phyloP scores from a whole-genome alignment of 2,329 filamentous ascomycete genomes.

The Xylogone sp. region DNA sequence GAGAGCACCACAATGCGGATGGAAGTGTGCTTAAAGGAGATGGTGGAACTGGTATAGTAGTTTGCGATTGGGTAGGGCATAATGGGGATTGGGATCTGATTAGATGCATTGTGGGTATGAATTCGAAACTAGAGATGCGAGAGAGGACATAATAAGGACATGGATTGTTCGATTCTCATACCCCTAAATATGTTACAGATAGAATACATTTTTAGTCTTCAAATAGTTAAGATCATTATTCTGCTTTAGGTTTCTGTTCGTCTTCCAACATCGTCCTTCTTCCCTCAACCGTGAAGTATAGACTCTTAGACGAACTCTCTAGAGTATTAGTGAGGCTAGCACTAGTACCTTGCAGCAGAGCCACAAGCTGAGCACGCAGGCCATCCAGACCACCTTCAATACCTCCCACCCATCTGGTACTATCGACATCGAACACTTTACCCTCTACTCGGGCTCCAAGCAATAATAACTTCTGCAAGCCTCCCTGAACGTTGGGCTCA shows the following conservation, averaged over 20 bases:
- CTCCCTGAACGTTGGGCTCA: slow-evolving; percentile 73
- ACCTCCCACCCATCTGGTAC: slow-evolving; percentile 63
- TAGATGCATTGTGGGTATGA: slow-evolving; percentile 86
- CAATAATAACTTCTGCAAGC: slow-evolving; percentile 81
- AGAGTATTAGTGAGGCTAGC: slow-evolving; percentile 73
- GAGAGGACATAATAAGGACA: slow-evolving; percentile 8
- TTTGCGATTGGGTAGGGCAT: slow-evolving; percentile 90
- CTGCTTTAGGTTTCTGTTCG: slow-evolving; percentile 37
- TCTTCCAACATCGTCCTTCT: slow-evolving; percentile 79
- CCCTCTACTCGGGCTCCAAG: slow-evolving; percentile 86
- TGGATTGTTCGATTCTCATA: slow-evolving; percentile 4
- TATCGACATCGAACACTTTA: slow-evolving; percentile 37
- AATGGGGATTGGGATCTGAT: slow-evolving; percentile 89
- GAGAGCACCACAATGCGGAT: slow-evolving; percentile 42
- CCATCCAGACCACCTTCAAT: slow-evolving; percentile 81
- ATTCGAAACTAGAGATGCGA: slow-evolving; percentile 58
- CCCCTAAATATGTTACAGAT: slow-evolving; percentile 13
- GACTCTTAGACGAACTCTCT: slow-evolving; percentile 72
- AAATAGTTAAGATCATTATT: slow-evolving; percentile 11
- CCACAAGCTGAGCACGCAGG: slow-evolving; percentile 76
- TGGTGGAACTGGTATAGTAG: slow-evolving; percentile 79
- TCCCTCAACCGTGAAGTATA: slow-evolving; percentile 87
- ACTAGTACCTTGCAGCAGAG: slow-evolving; percentile 75
- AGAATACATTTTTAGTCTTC: slow-evolving; percentile 20
- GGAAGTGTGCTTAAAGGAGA: slow-evolving; percentile 51